Base-by-base conservation (phyloP, 768 basidiomycete species). In the Pleurotus citrinopileatus region DNA sequence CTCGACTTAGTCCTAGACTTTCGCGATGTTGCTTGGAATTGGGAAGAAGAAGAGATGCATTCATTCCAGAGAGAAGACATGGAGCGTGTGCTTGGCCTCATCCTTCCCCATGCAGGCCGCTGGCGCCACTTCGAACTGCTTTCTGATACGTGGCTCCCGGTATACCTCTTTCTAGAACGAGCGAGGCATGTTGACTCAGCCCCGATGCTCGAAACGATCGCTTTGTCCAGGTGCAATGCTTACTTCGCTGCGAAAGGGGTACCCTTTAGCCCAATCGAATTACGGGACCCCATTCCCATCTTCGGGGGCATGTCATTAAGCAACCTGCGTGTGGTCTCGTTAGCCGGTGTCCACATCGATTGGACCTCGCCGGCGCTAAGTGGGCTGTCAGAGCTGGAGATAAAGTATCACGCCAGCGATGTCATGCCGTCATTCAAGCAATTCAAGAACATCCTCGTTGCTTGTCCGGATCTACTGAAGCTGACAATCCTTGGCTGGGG, bases 71-170 rank as follows among this genome's bases (percentile, higher is more conserved):
- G 68, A 65, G 61, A 70, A 42, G 71, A 74, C 22, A 78, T 84
- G 77, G 70, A 77, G 43, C 57, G 65, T 12, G 62, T 81, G 29
- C 67, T 84, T 55, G 70, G 66, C 13, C 64, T 78, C 26, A 65
- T 84, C 8, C 60, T 78, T 6, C 71, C 74, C 10, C 76, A 79
- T 25, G 72, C 71, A 6, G 43, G 59, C 19, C 74, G 80, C 45
- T 84, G 82, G 80, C 66, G 68, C 38, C 66, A 55, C 10, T 46
- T 84, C 42, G 75, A 78, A 44, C 68, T 85, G n/a, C 65, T 80
- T 44, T 74, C 80, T 1, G 83, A 85, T 57, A 85, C 80, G 3
- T 86, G 83, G 82, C 69, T 71, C 1, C 83, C 83, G 9, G 76
- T 84, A 10, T 78, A 75, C 59, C 68, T 73, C 7, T 82, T 84